Percentiles rank a stretch among this genome's conserved stretches.
Evolutionary conservation across 2,329 filamentous ascomycete genomes (phyloP).

Genomic region (Thielaviopsis euricoi): DNA sequence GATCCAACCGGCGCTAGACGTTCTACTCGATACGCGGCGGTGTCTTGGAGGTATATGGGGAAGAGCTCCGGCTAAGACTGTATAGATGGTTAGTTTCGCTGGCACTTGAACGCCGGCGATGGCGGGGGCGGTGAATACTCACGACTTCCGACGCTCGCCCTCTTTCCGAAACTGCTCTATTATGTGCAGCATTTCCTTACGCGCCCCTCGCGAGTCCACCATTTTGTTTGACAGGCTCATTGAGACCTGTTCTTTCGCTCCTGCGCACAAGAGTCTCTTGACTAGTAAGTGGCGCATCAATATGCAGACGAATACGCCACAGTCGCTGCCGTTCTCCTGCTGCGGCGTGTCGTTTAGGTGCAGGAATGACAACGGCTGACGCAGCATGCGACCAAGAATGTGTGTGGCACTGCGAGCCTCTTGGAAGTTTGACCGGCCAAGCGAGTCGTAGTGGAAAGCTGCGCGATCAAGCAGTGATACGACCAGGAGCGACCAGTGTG

Average conservation of each 20-base stretch:
- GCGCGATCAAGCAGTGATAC: constrained; percentile 79
- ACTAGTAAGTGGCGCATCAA: constrained; percentile 88
- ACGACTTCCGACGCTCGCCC: constrained; percentile 70
- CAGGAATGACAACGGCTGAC: constrained; percentile 53
- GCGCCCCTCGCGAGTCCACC: constrained; percentile 61
- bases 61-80: constrained; percentile 12
- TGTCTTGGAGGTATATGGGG: constrained; percentile 19
- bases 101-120: background rate
- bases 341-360: constrained; percentile 74
- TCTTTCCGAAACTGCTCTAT: constrained; percentile 79
- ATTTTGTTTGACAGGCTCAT: constrained; percentile 84
- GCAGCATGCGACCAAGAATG: constrained; percentile 54
- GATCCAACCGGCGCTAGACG: background rate
- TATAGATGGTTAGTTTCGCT: background rate
- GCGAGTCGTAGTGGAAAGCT: constrained; percentile 91
- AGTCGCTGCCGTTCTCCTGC: constrained; percentile 85
- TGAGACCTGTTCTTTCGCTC: constrained; percentile 69
- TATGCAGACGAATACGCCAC: constrained; percentile 89
- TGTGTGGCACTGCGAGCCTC: constrained; percentile 55
- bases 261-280: constrained; percentile 62
- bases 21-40: constrained; percentile 27
- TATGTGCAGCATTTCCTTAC: constrained; percentile 82
- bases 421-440: constrained; percentile 56
- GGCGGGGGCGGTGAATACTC: constrained; percentile 24
- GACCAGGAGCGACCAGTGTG: constrained; percentile 86